These are phyloP conservation scores for Forsythia viridissima DNA, from an alignment of 257 asterid species.

Conservation along the genomic window DNA sequence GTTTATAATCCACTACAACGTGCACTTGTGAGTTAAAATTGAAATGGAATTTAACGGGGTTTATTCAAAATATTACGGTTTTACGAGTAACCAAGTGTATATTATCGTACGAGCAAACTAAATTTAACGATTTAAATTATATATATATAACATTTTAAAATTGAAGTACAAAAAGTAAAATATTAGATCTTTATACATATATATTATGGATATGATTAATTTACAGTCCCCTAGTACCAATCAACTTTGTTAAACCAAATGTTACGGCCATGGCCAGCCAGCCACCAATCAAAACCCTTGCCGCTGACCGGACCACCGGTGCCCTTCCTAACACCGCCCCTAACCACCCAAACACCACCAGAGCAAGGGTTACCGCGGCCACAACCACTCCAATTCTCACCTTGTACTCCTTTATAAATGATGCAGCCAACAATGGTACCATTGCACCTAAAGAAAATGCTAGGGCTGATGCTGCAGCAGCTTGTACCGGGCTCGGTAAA, in stretches of 20 bases:
- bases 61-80: no score
- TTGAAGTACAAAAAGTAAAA: background rate
- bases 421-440: constrained; percentile 57
- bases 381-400: constrained; percentile 41
- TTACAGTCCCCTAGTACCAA: constrained; percentile 37
- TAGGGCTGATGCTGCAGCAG: constrained; percentile 51
- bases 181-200: background rate
- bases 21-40: no score
- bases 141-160: no score
- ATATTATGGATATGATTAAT: background rate
- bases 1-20: no score
- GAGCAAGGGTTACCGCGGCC: constrained; percentile 40
- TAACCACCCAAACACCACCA: constrained; percentile 52
- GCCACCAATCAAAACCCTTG: constrained; percentile 64
- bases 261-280: constrained; percentile 71
- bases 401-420: constrained; percentile 42
- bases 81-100: no score
- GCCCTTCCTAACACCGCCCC: constrained; percentile 57
- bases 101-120: no score
- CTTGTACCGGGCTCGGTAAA: constrained; percentile 46
- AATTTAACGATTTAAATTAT: no score
- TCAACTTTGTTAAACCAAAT: constrained; percentile 53
- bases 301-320: constrained; percentile 44
- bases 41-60: no score
- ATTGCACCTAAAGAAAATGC: constrained; percentile 47